A percentile compares a stretch with the other conserved stretches of the same genome.
phyloP scores from a whole-genome alignment of 1,139 yeast genomes.

The Nakaseomyces bracarensis region DNA sequence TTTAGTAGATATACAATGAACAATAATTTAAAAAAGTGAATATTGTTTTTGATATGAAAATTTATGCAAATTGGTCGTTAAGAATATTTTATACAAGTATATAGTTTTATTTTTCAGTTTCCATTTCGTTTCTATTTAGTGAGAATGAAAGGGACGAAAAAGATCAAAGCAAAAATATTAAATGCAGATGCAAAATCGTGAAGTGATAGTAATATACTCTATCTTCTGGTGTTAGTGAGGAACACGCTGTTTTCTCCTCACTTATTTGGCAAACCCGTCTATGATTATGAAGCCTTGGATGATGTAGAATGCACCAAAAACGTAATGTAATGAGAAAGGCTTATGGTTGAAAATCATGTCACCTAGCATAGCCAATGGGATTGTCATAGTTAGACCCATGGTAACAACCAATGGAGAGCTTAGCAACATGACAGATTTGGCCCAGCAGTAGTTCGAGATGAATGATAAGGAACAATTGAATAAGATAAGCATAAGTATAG shows the following conservation, averaged over 20 bases:
- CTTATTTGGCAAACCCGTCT: constrained; percentile 1
- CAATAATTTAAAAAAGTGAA: no score
- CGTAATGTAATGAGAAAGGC: constrained; percentile 50
- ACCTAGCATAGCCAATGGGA: constrained; percentile 88
- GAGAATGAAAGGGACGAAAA: no score
- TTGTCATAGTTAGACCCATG: constrained; percentile 82
- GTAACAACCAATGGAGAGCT: constrained; percentile 92
- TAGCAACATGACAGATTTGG: constrained; percentile 71
- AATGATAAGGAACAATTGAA: constrained; percentile 68
- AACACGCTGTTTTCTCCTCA: background rate
- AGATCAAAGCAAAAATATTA: no score
- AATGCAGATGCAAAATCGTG: no score
- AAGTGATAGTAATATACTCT: no score
- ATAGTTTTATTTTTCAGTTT: no score
- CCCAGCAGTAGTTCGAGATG: constrained; percentile 87
- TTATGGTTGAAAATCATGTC: constrained; percentile 70
- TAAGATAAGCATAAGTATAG: constrained; percentile 46
- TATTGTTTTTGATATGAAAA: no score
- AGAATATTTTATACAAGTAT: no score
- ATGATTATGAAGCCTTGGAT: constrained; percentile 5
- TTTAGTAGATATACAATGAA: no score
- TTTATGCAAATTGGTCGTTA: no score
- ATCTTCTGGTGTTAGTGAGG: no score
- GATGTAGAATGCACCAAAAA: constrained; percentile 54
- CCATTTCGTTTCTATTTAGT: no score